A percentile compares a stretch with the other conserved stretches of the same genome.
phyloP scores from a whole-genome alignment of 2,329 filamentous ascomycete genomes.

The Gnomoniopsis sp. region DNA sequence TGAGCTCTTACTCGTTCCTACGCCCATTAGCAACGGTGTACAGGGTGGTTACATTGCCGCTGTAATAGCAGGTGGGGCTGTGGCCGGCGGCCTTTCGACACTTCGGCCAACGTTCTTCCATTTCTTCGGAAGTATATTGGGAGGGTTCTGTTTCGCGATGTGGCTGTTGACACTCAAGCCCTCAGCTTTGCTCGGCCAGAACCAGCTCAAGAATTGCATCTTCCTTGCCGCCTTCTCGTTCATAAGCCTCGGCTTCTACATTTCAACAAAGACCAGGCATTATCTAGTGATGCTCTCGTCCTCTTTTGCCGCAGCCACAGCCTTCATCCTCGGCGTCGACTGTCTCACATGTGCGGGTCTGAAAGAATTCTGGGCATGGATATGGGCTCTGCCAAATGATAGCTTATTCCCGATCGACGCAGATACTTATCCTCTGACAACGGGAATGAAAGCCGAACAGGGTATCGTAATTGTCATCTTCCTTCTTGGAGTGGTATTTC shows the following conservation, averaged over 20 bases:
- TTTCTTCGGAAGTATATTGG: constrained; percentile 77
- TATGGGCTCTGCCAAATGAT: constrained; percentile 74
- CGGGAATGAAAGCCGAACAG: constrained; percentile 80
- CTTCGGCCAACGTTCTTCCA: constrained; percentile 83
- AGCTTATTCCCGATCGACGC: constrained; percentile 75
- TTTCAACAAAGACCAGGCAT: constrained; percentile 71
- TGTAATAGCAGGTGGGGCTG: constrained; percentile 65
- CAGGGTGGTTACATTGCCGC: constrained; percentile 88
- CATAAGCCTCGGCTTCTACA: constrained; percentile 69
- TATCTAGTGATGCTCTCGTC: constrained; percentile 75
- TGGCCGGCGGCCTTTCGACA: constrained; percentile 70
- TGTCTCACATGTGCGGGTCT: constrained; percentile 86
- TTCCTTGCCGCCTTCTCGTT: constrained; percentile 74
- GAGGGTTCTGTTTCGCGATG: constrained; percentile 83
- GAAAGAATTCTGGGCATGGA: constrained; percentile 94
- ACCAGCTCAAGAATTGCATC: constrained; percentile 58
- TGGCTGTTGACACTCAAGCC: constrained; percentile 79
- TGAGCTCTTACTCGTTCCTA: constrained; percentile 83
- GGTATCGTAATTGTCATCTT: constrained; percentile 73
- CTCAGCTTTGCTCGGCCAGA: constrained; percentile 68
- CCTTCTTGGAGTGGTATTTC: constrained; percentile 74
- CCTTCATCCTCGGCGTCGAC: constrained; percentile 79
- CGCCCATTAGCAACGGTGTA: constrained; percentile 69
- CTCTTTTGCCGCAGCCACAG: constrained; percentile 78
- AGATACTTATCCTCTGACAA: constrained; percentile 78